Percentiles rank a stretch among this genome's conserved stretches.
Evolutionary conservation across 345 rosid genomes (phyloP).

Genomic region (Hevea brasiliensis): DNA sequence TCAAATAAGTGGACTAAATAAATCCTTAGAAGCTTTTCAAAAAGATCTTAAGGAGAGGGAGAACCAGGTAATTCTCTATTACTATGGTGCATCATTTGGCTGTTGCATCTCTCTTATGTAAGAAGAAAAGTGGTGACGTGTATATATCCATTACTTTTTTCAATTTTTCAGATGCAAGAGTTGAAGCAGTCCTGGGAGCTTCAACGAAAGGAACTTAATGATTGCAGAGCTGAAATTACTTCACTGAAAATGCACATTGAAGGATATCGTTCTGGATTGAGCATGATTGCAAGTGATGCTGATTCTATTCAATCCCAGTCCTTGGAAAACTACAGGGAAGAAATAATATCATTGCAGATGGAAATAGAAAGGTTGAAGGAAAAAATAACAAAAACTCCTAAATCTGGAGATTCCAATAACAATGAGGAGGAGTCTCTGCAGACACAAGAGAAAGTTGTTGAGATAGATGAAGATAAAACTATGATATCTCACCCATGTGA

Average conservation of each 20-base stretch:
- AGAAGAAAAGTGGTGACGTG: background rate
- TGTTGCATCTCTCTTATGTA: slow-evolving; percentile 17
- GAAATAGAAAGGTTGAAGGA: slow-evolving; percentile 57
- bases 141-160: background rate
- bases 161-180: slow-evolving; percentile 60
- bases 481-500: slow-evolving; percentile 44
- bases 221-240: slow-evolving; percentile 89
- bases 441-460: slow-evolving; percentile 60
- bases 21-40: slow-evolving; percentile 68
- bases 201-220: slow-evolving; percentile 79
- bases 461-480: slow-evolving; percentile 65
- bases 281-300: slow-evolving; percentile 42
- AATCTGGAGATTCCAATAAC: slow-evolving; percentile 34
- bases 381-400: slow-evolving; percentile 27
- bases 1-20: slow-evolving; percentile 4
- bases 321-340: slow-evolving; percentile 56
- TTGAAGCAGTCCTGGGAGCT: slow-evolving; percentile 68
- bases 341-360: slow-evolving; percentile 52
- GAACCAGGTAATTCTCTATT: slow-evolving; percentile 56
- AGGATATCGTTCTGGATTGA: slow-evolving; percentile 61
- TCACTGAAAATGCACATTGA: slow-evolving; percentile 90
- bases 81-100: slow-evolving; percentile 17
- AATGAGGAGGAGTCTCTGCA: slow-evolving; percentile 34
- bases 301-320: slow-evolving; percentile 53
- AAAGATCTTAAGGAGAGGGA: slow-evolving; percentile 86